Conservation (phyloP, 352 stramenopile genomes). For the Blastocystis sp. region DNA sequence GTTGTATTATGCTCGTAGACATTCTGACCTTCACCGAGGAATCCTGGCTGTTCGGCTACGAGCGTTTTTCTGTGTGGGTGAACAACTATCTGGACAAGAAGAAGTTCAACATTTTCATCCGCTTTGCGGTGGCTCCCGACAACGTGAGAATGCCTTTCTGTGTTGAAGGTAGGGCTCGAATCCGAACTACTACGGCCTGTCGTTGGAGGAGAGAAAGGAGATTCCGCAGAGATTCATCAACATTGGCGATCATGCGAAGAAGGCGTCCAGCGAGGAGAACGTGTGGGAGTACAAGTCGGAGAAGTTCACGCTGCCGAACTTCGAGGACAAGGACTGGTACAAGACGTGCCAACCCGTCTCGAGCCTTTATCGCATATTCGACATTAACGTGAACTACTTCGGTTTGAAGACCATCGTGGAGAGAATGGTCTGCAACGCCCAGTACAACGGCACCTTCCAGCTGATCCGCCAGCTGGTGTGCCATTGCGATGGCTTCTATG, state of each 20-base stretch:
- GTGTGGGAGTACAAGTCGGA: constrained; percentile 44
- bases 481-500: constrained; percentile 64
- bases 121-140: constrained; percentile 54
- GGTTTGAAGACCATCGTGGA: constrained; percentile 55
- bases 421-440: constrained; percentile 47
- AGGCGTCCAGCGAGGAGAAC: constrained; percentile 26
- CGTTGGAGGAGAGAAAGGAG: constrained; percentile 21
- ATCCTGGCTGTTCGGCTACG: constrained; percentile 58
- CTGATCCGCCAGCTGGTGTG: constrained; percentile 58
- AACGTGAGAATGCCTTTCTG: not conserved
- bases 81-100: constrained; percentile 52
- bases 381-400: constrained; percentile 67
- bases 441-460: constrained; percentile 66
- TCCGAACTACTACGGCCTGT: constrained; percentile 49
- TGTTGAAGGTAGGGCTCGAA: constrained; percentile 14
- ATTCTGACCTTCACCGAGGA: constrained; percentile 63
- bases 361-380: constrained; percentile 55
- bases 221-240: constrained; percentile 52
- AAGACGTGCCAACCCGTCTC: constrained; percentile 28
- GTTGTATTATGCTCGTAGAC: constrained; percentile 27
- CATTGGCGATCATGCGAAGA: constrained; percentile 16
- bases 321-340: constrained; percentile 25
- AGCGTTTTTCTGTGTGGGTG: constrained; percentile 66
- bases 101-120: constrained; percentile 68
- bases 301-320: constrained; percentile 49